Percentiles rank a stretch among this genome's conserved stretches.
Evolutionary conservation across 345 rosid species (phyloP).

Genomic region (Eutrema yunnanense): DNA sequence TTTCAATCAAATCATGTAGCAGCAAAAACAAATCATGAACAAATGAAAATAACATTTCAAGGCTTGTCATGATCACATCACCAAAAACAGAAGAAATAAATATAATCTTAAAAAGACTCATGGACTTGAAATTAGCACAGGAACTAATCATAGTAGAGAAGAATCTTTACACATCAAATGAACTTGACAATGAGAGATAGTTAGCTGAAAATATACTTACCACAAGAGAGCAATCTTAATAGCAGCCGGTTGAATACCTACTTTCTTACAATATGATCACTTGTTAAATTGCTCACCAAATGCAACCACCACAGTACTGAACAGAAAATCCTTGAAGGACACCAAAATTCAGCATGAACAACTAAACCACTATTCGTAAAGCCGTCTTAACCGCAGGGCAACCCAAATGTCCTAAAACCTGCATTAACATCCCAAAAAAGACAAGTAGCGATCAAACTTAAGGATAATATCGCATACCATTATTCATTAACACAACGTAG

Average conservation of each 20-base stretch:
- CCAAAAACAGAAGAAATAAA: neutral
- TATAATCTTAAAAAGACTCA: neutral
- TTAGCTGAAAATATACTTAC: slow-evolving; percentile 41
- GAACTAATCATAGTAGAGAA: neutral
- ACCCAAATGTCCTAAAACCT: slow-evolving; percentile 36
- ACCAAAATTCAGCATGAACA: slow-evolving; percentile 27
- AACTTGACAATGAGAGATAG: neutral
- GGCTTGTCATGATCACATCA: neutral
- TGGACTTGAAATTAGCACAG: neutral
- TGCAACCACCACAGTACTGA: slow-evolving; percentile 30
- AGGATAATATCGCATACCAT: neutral
- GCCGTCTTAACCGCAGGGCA: neutral
- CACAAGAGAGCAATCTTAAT: slow-evolving; percentile 31
- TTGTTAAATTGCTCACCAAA: slow-evolving; percentile 30
- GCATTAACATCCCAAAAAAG: slow-evolving; percentile 37
- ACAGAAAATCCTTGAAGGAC: slow-evolving; percentile 28
- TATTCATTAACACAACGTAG: neutral
- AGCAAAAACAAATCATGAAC: neutral
- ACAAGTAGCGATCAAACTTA: slow-evolving; percentile 5
- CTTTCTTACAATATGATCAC: slow-evolving; percentile 37
- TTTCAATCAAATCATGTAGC: neutral
- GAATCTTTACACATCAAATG: neutral
- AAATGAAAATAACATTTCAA: neutral
- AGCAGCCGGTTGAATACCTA: slow-evolving; percentile 48
- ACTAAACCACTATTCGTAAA: slow-evolving; percentile 28